These are phyloP conservation scores for Chaetomium globosum DNA, from an alignment of 2,329 filamentous ascomycete genomes.

Conservation along the genomic window DNA sequence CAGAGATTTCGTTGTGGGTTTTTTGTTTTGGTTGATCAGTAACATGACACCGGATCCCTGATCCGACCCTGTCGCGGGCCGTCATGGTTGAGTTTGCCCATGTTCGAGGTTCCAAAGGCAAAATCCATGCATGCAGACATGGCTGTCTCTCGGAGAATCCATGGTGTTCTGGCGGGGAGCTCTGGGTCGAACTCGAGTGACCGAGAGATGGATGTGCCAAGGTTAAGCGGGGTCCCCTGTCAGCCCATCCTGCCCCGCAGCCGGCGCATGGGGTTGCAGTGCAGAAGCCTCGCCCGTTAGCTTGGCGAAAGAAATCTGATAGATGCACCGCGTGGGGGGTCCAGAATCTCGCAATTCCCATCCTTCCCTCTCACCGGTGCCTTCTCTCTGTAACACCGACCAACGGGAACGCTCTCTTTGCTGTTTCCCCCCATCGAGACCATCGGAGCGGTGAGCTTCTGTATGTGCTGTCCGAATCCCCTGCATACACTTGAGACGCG, in stretches of 20 bases:
- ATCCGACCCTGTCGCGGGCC: slow-evolving; percentile 14
- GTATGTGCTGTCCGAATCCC: slow-evolving; percentile 8
- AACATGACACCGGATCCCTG: slow-evolving; percentile 4
- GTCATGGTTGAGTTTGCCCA: background rate
- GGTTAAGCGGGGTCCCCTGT: slow-evolving; percentile 7
- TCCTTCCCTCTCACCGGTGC: background rate
- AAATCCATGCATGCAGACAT: background rate
- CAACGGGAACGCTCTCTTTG: slow-evolving; percentile 8
- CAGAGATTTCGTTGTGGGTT: slow-evolving; percentile 11
- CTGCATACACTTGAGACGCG: slow-evolving; percentile 10
- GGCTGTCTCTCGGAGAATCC: background rate
- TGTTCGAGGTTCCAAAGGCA: background rate
- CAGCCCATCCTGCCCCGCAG: slow-evolving; percentile 11
- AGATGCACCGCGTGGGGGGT: slow-evolving; percentile 26
- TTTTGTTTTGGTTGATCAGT: slow-evolving; percentile 20
- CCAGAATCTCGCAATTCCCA: slow-evolving; percentile 24
- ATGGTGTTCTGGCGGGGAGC: slow-evolving; percentile 5
- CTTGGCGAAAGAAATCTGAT: slow-evolving; percentile 23
- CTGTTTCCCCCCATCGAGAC: background rate
- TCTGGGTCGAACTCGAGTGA: background rate
- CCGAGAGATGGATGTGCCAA: background rate
- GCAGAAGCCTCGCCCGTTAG: slow-evolving; percentile 16
- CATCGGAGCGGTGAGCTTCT: slow-evolving; percentile 18
- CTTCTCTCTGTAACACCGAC: background rate
- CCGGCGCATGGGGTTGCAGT: slow-evolving; percentile 23